Evolutionary conservation across 202 grass and related monocot genomes (phyloP).

Genomic region (Setaria italica): DNA sequence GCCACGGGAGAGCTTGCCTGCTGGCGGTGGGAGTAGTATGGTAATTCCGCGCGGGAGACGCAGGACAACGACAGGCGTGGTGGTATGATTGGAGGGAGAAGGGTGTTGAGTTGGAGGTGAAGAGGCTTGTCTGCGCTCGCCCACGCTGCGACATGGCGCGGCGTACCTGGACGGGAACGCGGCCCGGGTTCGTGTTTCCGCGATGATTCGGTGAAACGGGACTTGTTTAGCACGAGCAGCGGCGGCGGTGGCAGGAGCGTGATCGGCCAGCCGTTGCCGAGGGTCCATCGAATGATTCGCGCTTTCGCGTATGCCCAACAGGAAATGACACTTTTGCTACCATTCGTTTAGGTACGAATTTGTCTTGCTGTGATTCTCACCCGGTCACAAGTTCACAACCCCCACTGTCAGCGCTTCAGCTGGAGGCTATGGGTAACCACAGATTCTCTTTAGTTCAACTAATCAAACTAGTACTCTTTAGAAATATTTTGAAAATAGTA

Average conservation of each 20-base stretch:
- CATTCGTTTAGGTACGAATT: neutral
- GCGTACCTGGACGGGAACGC: conserved; percentile 58
- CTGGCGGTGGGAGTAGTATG: neutral
- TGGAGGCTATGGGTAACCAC: no score
- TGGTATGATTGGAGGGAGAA: conserved; percentile 1
- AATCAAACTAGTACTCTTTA: no score
- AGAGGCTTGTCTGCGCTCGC: neutral
- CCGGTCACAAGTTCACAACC: no score
- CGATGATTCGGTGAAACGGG: conserved; percentile 25
- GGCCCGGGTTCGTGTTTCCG: conserved; percentile 34
- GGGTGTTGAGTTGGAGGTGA: neutral
- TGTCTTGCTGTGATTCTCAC: no score
- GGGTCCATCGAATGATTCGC: neutral
- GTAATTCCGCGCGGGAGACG: neutral
- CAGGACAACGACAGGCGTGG: neutral
- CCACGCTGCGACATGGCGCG: neutral
- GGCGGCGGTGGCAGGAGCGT: neutral
- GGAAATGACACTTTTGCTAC: conserved; percentile 2
- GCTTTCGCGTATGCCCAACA: neutral
- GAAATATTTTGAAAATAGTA: no score
- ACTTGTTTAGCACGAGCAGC: neutral
- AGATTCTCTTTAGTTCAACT: no score
- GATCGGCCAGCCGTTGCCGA: neutral
- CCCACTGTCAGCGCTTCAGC: no score
- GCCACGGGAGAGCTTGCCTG: neutral